Percentiles rank a stretch among this genome's conserved stretches.
Evolutionary conservation across 179 eudicot species (phyloP).

Genomic region (Camellia oleifera): DNA sequence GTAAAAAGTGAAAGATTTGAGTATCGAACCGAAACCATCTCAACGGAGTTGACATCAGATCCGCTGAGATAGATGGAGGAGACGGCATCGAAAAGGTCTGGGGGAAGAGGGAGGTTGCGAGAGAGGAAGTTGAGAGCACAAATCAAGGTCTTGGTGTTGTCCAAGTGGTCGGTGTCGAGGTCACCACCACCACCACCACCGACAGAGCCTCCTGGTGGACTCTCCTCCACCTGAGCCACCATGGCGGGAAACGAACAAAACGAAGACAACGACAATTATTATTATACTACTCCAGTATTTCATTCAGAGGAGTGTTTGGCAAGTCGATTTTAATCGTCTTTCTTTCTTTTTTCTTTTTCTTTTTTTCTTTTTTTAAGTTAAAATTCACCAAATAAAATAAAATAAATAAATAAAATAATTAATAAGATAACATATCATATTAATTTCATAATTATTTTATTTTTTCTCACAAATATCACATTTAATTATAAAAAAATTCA

Average conservation of each 20-base stretch:
- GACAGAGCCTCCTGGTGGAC: conserved; percentile 20
- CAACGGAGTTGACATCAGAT: conserved; percentile 1
- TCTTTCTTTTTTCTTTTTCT: background rate
- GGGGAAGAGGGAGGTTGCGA: conserved; percentile 89
- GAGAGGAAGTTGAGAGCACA: conserved; percentile 92
- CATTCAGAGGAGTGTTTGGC: too few relatives aligned
- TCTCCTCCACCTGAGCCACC: conserved; percentile 43
- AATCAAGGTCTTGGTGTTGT: conserved; percentile 75
- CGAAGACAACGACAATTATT: background rate
- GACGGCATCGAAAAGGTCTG: conserved; percentile 66
- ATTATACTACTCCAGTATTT: background rate
- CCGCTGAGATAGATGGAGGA: conserved; percentile 47
- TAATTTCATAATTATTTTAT: too few relatives aligned
- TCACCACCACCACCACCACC: background rate
- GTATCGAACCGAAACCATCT: background rate
- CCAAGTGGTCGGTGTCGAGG: conserved; percentile 30
- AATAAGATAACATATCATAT: too few relatives aligned
- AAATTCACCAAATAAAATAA: too few relatives aligned
- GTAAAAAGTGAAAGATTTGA: background rate
- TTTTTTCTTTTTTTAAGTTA: too few relatives aligned
- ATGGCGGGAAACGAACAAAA: conserved; percentile 45
- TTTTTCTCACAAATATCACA: too few relatives aligned
- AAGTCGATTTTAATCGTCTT: too few relatives aligned
- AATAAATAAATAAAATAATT: too few relatives aligned
- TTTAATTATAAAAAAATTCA: too few relatives aligned